phyloP scores from a whole-genome alignment of 108 stramenopile species.

The Thalassiosira profunda region DNA sequence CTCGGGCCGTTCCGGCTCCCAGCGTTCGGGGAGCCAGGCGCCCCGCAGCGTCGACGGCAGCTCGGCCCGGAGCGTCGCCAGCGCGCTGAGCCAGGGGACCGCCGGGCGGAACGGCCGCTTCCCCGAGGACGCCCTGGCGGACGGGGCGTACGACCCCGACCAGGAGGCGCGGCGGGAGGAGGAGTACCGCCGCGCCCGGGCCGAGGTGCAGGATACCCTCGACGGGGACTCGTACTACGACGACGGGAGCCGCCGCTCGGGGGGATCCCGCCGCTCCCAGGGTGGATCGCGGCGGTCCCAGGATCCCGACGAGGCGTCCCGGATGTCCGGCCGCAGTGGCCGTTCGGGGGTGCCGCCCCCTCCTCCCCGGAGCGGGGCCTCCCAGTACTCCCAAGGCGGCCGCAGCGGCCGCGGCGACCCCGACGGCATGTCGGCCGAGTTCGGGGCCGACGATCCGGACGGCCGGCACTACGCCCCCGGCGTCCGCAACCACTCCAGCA shows the following conservation, averaged over 20 bases:
- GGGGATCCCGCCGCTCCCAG: not conserved
- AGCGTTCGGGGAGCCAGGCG: not conserved
- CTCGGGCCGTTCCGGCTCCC: slow-evolving; percentile 6
- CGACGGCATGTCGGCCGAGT: slow-evolving; percentile 27
- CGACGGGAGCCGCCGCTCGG: not conserved
- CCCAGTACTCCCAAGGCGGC: not conserved
- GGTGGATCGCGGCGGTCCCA: not conserved
- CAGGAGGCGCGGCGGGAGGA: slow-evolving; percentile 1
- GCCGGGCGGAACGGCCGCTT: too few species aligned
- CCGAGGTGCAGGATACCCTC: not conserved
- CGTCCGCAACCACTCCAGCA: not conserved
- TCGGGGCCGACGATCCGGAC: slow-evolving; percentile 43
- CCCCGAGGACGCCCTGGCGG: not conserved
- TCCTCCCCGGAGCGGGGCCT: not conserved
- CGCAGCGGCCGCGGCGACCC: slow-evolving; percentile 17
- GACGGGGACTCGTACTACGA: not conserved
- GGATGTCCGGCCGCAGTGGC: not conserved
- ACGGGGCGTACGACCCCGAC: slow-evolving; percentile 6
- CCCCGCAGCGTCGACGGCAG: slow-evolving; percentile 12
- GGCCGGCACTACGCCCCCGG: slow-evolving; percentile 42
- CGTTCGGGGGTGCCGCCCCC: not conserved
- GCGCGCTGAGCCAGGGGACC: slow-evolving; percentile 10
- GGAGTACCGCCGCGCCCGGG: slow-evolving; percentile 5
- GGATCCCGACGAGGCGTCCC: slow-evolving; percentile 1
- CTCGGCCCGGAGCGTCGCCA: slow-evolving; percentile 10